Evolutionary conservation across 371 early-diverging fungal species (phyloP), one percentile per base, ranked within the genome.

Genomic region (Mortierella sp.): DNA sequence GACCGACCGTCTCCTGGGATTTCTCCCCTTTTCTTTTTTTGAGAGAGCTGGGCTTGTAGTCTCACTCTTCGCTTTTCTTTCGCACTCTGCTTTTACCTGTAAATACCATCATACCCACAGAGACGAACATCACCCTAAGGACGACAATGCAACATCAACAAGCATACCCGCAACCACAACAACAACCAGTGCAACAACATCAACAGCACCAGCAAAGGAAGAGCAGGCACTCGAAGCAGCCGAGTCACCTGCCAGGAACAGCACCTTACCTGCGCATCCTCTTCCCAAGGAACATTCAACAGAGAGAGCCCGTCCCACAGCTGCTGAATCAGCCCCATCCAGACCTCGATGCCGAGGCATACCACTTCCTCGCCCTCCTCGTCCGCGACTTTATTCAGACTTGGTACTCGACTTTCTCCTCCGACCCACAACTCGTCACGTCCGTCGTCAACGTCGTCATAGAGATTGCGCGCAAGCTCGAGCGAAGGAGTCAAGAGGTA

Each of bases 321-420:
- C 68, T 85, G 38, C 75, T 85, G 49, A 76, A 71, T 46, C 75
- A 78, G 10, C 82, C 86, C 14, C 86, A 77, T 71, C 83, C 88
- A 44, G 87, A 88, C 41, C 89, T 93, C 29, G 93, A 93, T 84
- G 80, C 89, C 11, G 93, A 93, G 74, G 87, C 92, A 1, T 93
- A 91, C 74, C 92, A 91, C 43, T 91, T 91, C 80, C 83, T 93
- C 43, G 92, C 93, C 21, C 78, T 92, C 43, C 74, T 92, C 46
- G 83, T 93, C 65, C 86, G 92, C n/a, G 92, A 92, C 65, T 93
- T 93, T 65, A 92, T 93, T 60, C 90, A 91, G 77, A 91, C 92
- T 2, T 93, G 93, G 93, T 93, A 93, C 55, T 80, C 89, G 24
- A 75, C 87, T 0, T 80, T 93, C 27, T 89, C 93, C 6, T 88